Evolutionary conservation across 352 stramenopile genomes (phyloP), one percentile per base, ranked within the genome.

Genomic region (Hyaloperonospora brassicae): DNA sequence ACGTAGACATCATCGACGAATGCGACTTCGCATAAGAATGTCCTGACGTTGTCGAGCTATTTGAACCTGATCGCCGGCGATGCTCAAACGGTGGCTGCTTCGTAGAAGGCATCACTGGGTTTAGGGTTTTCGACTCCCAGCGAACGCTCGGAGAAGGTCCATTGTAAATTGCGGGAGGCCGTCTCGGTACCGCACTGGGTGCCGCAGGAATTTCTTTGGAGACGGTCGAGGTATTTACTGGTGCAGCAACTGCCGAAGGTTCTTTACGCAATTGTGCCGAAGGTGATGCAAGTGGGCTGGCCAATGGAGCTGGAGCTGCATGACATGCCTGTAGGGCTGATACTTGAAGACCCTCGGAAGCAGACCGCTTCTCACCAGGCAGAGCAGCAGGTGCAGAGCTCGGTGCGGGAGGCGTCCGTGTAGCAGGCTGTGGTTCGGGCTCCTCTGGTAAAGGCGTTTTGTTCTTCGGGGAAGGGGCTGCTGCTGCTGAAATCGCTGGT

Each of bases 1-100:
- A 71, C 5, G 73, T 89, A 14, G 84, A 94, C n/a, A 78, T 76
- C 50, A 87, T 74, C 1, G 84, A 93, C 36, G 86, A 72, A 2
- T 83, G 83, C n/a, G 81, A 92, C 24, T 63, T 70, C 5, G 81
- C 78, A 57, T 88, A 87, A 6, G 84, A 94, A n/a, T 88, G 68
- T 0, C 75, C 76, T 23, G 83, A 93, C 11, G 85, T 72, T 23
- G 76, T 72, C 21, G 83, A 93, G 39, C 77, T 79, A 53, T 83
- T 86, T 0, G 81, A 92, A 38, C 74, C 74, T 0, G 81, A 89
- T 8, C 81, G 75, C 21, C 73, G 68, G 39, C 81, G 81, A 38
- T 57, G 62, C 30, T 75, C 57, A 31, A 68, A 72, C 14, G 52
- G 48, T 39, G 52, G 36, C 44, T 48, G 55, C 25, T 72, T 76